Base-by-base conservation (phyloP, 2,329 filamentous ascomycete genomes). In the Didymella pomorum region DNA sequence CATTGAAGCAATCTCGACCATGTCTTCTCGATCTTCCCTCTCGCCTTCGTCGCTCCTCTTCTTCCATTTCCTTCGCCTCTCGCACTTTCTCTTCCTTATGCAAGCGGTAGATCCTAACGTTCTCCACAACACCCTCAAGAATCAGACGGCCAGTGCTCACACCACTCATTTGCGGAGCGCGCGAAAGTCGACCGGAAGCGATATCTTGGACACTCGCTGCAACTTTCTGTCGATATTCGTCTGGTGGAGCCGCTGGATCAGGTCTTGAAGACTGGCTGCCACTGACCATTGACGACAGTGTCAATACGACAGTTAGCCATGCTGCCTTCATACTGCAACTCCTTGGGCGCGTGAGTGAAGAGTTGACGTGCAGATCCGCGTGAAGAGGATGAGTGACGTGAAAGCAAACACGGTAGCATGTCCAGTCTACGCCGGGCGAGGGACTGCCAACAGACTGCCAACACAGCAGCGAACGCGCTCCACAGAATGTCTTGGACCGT, bases 91-190 rank as follows among this genome's bases (percentile, higher is more conserved):
- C 58, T n/a, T 71, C 60, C 41, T 62, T 59, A 4, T 56, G 44
- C 16, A 62, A 14, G 1, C 64, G 50, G 44, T 69, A 71, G 9
- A 69, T 61, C 46, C 50, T 64, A 2, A 69, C 8, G 2, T 58
- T 64, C 41, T 72, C 70, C 21, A 69, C 55, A 0, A 69, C 52
- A 2, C 58, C 65, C 50, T 71, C 70, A 0, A 71, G 16, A 2
- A 71, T 42, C 14, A 72, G 41, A 12, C 62, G 46, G 0, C 50
- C 39, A 1, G 60, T 67, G 9, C 62, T 58, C 3, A 41, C 39
- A 2, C 28, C 26, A 33, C 60, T 61, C 21, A 68, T 48, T 9
- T 29, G 26, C 2, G 61, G 61, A 37, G 67, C 11, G 16, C 62
- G 55, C 3, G 55, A 26, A 8, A 58, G 60, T 0, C 46, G 41